These are phyloP conservation scores for Cryptosporidium sp. DNA, from an alignment of 169 alveolate species.

Conservation along the genomic window DNA sequence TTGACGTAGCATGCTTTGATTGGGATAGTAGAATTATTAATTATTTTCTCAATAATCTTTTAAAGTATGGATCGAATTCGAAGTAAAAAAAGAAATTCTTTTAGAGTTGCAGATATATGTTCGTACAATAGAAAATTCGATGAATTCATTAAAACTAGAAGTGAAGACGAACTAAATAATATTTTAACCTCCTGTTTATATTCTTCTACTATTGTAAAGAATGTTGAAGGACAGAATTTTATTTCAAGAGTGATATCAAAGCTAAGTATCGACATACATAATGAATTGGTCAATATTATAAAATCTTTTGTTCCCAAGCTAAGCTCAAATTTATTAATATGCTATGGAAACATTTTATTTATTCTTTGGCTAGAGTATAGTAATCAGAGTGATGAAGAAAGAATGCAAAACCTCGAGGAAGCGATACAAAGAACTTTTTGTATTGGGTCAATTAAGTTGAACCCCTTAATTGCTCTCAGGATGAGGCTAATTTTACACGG, in stretches of 20 bases:
- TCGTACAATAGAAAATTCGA: conserved; percentile 17
- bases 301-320: conserved; percentile 7
- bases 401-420: conserved; percentile 34
- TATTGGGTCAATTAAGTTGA: conserved; percentile 34
- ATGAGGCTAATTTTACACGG: conserved; percentile 47
- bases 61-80: background rate
- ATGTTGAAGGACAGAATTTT: conserved; percentile 53
- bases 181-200: conserved; percentile 6
- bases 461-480: conserved; percentile 50
- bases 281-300: conserved; percentile 1
- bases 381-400: background rate
- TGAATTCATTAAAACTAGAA: background rate
- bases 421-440: conserved; percentile 36
- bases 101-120: conserved; percentile 17
- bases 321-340: conserved; percentile 2
- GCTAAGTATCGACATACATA: background rate
- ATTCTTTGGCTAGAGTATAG: conserved; percentile 35
- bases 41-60: background rate
- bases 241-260: conserved; percentile 29
- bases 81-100: background rate
- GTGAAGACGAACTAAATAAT: background rate
- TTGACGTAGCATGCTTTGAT: background rate
- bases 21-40: background rate
- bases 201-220: conserved; percentile 47
- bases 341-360: conserved; percentile 41